Conservation (phyloP, 257 asterid genomes). For the Solanum arcanum region DNA sequence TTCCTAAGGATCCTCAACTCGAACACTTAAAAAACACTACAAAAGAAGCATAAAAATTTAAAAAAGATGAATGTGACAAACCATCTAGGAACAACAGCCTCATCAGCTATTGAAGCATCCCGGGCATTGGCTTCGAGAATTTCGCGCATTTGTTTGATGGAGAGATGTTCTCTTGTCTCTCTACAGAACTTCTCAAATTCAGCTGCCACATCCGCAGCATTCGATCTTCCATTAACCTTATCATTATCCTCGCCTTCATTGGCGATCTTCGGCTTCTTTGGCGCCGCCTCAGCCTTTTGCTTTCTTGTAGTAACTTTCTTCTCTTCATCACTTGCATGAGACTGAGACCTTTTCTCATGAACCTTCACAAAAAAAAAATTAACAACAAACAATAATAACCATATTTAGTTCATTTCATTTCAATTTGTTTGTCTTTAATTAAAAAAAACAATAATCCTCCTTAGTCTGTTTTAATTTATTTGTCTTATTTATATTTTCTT, state of each 20-base stretch:
- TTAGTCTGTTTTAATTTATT: background rate
- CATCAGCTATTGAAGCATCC: slow-evolving; percentile 37
- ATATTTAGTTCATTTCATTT: background rate
- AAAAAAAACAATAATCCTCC: too few species aligned
- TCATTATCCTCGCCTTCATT: background rate
- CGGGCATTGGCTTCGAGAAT: slow-evolving; percentile 65
- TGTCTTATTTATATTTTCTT: too few species aligned
- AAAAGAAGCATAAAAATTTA: background rate
- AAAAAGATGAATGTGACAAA: slow-evolving; percentile 1
- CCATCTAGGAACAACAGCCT: slow-evolving; percentile 86
- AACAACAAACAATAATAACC: background rate
- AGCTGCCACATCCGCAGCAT: slow-evolving; percentile 23
- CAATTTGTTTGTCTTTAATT: too few species aligned
- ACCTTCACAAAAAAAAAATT: slow-evolving; percentile 18
- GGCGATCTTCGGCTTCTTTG: slow-evolving; percentile 39
- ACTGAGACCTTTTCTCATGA: slow-evolving; percentile 46
- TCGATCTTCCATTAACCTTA: slow-evolving; percentile 13
- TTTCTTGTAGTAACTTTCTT: slow-evolving; percentile 54
- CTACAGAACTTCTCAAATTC: slow-evolving; percentile 62
- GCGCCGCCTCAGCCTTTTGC: slow-evolving; percentile 52
- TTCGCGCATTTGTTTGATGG: slow-evolving; percentile 65
- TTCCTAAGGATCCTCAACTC: background rate
- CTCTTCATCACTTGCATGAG: slow-evolving; percentile 43
- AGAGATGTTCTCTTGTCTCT: slow-evolving; percentile 44
- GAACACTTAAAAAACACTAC: background rate